phyloP scores from a whole-genome alignment of 306 rosid species.

The Rosa chinensis region DNA sequence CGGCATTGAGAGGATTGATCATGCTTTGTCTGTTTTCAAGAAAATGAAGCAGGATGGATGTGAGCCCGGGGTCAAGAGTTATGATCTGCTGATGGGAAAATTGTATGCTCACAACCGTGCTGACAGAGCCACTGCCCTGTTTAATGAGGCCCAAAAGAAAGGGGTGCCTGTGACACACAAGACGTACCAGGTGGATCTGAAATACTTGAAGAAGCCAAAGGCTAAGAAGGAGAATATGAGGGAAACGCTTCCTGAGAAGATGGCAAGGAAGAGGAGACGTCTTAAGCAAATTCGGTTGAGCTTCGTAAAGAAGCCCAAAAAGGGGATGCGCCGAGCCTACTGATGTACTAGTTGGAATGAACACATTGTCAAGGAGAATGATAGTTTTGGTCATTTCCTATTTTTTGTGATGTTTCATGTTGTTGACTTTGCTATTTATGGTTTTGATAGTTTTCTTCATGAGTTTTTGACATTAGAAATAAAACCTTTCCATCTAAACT shows the following conservation, averaged over 20 bases:
- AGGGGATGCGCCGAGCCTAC: slow-evolving; percentile 39
- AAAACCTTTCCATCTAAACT: not conserved
- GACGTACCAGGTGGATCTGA: slow-evolving; percentile 59
- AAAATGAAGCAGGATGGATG: slow-evolving; percentile 84
- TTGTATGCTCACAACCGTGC: slow-evolving; percentile 62
- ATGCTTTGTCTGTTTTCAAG: slow-evolving; percentile 63
- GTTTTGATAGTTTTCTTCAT: not conserved
- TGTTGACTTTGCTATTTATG: not conserved
- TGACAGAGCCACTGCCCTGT: slow-evolving; percentile 69
- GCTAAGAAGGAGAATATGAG: slow-evolving; percentile 35
- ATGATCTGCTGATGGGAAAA: slow-evolving; percentile 64
- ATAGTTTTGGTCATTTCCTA: not conserved
- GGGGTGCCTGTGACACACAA: slow-evolving; percentile 46
- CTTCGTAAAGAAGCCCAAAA: slow-evolving; percentile 71
- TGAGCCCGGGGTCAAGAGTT: slow-evolving; percentile 67
- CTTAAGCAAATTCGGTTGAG: slow-evolving; percentile 79
- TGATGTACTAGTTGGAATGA: not conserved
- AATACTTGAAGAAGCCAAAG: slow-evolving; percentile 49
- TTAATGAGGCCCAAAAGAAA: slow-evolving; percentile 52
- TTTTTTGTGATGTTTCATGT: not conserved
- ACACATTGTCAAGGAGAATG: not conserved
- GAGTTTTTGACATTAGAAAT: slow-evolving; percentile 9
- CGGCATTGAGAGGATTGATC: slow-evolving; percentile 90
- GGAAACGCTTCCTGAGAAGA: slow-evolving; percentile 90
- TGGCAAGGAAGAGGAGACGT: slow-evolving; percentile 88